phyloP scores from a whole-genome alignment of 176 grass and related monocot genomes.

The Ananas comosus region DNA sequence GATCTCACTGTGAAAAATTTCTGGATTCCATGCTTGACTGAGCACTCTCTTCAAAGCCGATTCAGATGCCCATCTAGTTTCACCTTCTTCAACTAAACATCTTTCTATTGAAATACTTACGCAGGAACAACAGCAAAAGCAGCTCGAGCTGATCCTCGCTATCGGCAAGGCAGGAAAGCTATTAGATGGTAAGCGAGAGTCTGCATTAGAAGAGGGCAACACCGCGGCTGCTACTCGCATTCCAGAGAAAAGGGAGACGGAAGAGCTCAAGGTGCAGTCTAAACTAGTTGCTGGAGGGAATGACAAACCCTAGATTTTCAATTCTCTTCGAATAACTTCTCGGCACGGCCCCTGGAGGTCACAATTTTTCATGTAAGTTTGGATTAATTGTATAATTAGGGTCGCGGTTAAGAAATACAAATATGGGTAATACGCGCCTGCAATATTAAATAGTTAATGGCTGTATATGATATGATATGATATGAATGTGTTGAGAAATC shows the following conservation, averaged over 20 bases:
- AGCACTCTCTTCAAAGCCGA: neutral
- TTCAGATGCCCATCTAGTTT: neutral
- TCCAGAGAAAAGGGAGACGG: conserved; percentile 12
- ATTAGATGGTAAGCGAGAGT: conserved; percentile 23
- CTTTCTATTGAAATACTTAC: neutral
- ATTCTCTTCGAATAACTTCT: conserved; percentile 3
- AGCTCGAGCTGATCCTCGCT: conserved; percentile 66
- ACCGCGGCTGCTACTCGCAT: conserved; percentile 7
- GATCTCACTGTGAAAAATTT: conserved; percentile 7
- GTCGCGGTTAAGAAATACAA: neutral
- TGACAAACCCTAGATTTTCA: conserved; percentile 30
- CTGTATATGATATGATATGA: too few species aligned
- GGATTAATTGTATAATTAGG: conserved; percentile 5
- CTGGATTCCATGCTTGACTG: neutral
- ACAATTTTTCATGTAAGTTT: conserved; percentile 17
- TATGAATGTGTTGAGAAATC: neutral
- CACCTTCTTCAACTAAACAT: neutral
- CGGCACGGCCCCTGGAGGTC: conserved; percentile 5
- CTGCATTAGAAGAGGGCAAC: conserved; percentile 10
- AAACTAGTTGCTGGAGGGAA: conserved; percentile 21
- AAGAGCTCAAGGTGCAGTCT: conserved; percentile 16
- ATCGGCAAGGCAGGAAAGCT: conserved; percentile 40
- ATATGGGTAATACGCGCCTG: neutral
- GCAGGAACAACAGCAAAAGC: conserved; percentile 88
- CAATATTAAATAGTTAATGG: neutral